A percentile compares a stretch with the other conserved stretches of the same genome.
Conservation (phyloP, 257 asterid species). For the Nyctanthes arbortristis region DNA sequence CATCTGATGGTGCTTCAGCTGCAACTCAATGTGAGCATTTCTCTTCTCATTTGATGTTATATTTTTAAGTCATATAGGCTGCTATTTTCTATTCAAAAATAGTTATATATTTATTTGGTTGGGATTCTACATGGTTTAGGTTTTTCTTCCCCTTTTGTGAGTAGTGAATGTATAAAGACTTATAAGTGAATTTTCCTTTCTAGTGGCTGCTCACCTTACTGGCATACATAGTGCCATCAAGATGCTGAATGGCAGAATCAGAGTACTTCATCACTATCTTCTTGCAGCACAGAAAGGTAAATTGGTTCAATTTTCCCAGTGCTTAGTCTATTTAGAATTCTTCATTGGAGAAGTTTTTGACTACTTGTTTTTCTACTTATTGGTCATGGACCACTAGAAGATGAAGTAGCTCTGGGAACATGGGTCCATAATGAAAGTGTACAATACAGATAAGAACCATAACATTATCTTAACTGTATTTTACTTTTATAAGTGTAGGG, state of each 20-base stretch:
- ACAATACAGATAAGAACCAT: not conserved
- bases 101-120: not conserved
- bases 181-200: constrained; percentile 15
- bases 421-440: not conserved
- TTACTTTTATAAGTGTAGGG: too few relatives aligned
- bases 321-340: not conserved
- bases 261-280: constrained; percentile 84
- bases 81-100: not conserved
- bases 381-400: not conserved
- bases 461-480: too few relatives aligned
- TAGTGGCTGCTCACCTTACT: constrained; percentile 97
- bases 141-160: not conserved
- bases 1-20: constrained; percentile 98
- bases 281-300: constrained; percentile 92
- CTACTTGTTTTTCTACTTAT: not conserved
- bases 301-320: constrained; percentile 3
- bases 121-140: not conserved
- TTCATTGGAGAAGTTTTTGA: not conserved
- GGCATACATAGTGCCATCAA: constrained; percentile 96
- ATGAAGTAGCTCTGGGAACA: not conserved
- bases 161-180: not conserved
- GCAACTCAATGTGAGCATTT: constrained; percentile 82
- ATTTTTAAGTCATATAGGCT: constrained; percentile 7
- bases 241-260: constrained; percentile 91
- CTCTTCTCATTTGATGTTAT: constrained; percentile 6